Evolutionary conservation across 345 rosid genomes (phyloP).

Genomic region (Moricandia moricandioides): DNA sequence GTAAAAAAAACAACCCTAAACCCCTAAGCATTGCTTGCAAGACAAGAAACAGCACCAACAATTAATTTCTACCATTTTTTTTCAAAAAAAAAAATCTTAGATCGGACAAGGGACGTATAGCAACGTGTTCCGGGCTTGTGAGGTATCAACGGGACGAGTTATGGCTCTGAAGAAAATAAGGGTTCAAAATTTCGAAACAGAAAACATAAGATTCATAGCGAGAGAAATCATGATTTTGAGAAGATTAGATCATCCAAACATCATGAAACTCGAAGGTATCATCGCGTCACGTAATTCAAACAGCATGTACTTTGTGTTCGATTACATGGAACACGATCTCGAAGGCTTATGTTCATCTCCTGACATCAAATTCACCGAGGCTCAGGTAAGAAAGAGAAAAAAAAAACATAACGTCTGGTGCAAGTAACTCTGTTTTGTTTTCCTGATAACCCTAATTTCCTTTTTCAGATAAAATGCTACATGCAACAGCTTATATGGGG

Average conservation of each 20-base stretch:
- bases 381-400: conserved; percentile 58
- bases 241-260: conserved; percentile 76
- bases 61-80: background rate
- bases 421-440: conserved; percentile 12
- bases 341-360: conserved; percentile 63
- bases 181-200: conserved; percentile 68
- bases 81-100: conserved; percentile 20
- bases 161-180: conserved; percentile 74
- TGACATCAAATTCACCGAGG: conserved; percentile 54
- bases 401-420: background rate
- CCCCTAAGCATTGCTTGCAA: conserved; percentile 11
- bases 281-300: conserved; percentile 63
- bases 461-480: conserved; percentile 62
- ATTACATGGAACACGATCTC: conserved; percentile 85
- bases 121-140: conserved; percentile 75
- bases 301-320: conserved; percentile 68
- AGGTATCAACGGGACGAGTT: conserved; percentile 63
- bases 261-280: conserved; percentile 67
- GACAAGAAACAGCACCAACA: conserved; percentile 14
- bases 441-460: background rate
- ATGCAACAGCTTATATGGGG: conserved; percentile 74
- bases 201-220: conserved; percentile 78
- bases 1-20: conserved; percentile 28
- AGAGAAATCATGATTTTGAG: conserved; percentile 72
- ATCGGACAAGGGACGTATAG: conserved; percentile 90